Evolutionary conservation across 1,139 yeast genomes (phyloP).

Genomic region (Pichia kudriavzevii): DNA sequence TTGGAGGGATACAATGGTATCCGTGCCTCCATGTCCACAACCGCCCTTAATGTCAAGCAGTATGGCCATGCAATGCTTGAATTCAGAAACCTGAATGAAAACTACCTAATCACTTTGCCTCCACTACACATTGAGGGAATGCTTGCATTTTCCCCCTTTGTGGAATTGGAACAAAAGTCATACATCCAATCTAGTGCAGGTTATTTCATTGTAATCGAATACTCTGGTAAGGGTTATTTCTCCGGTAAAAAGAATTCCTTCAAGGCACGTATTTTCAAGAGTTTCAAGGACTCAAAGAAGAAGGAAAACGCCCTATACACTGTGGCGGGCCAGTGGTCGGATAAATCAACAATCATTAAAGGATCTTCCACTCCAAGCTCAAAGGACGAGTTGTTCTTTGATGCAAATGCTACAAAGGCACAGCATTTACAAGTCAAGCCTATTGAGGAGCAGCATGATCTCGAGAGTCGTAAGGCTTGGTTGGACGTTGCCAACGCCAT

Average conservation of each 20-base stretch:
- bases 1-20: slow-evolving; percentile 88
- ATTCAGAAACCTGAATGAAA: slow-evolving; percentile 51
- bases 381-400: slow-evolving; percentile 45
- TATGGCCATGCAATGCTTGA: slow-evolving; percentile 80
- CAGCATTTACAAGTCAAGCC: slow-evolving; percentile 68
- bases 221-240: slow-evolving; percentile 88
- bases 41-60: slow-evolving; percentile 78
- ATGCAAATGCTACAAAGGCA: slow-evolving; percentile 47
- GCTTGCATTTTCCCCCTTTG: slow-evolving; percentile 78
- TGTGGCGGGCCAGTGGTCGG: slow-evolving; percentile 90
- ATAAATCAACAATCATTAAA: slow-evolving; percentile 45
- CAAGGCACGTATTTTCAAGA: slow-evolving; percentile 71
- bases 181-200: slow-evolving; percentile 79
- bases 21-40: slow-evolving; percentile 74
- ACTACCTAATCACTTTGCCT: slow-evolving; percentile 80
- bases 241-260: slow-evolving; percentile 92
- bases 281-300: slow-evolving; percentile 38
- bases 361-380: slow-evolving; percentile 30
- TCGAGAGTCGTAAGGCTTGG: slow-evolving; percentile 88
- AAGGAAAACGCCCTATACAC: slow-evolving; percentile 68
- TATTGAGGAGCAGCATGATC: slow-evolving; percentile 60
- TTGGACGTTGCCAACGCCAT: slow-evolving; percentile 81
- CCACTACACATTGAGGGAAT: slow-evolving; percentile 95
- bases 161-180: slow-evolving; percentile 77
- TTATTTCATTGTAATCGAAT: slow-evolving; percentile 65